phyloP scores from a whole-genome alignment of 2,329 filamentous ascomycete genomes.

The Neurospora sp. region DNA sequence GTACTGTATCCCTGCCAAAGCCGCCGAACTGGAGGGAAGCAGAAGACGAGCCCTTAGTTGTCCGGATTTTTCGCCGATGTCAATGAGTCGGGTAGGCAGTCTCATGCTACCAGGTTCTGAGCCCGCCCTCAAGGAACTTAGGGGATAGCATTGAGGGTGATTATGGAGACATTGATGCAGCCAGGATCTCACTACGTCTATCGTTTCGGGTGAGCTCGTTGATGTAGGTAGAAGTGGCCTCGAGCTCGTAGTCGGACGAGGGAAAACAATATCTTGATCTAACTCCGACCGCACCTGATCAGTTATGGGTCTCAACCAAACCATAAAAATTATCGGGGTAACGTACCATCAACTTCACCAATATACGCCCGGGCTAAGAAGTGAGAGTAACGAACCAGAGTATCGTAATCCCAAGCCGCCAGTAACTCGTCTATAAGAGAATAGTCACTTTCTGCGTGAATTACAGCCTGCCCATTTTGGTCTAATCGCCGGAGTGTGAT shows the following conservation, averaged over 20 bases:
- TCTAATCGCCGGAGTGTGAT: not conserved
- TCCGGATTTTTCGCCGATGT: not conserved
- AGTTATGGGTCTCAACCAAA: not conserved
- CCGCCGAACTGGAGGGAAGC: not conserved
- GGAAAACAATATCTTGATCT: not conserved
- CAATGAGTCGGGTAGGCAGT: not conserved
- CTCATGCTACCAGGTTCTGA: not conserved
- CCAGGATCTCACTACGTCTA: not conserved
- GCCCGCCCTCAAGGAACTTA: fast-evolving
- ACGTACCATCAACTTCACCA: not conserved
- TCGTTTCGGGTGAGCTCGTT: not conserved
- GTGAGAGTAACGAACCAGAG: not conserved
- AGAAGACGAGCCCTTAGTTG: not conserved
- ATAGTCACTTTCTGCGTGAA: not conserved
- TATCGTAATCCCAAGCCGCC: not conserved
- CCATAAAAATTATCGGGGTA: too few species aligned
- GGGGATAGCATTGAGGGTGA: not conserved
- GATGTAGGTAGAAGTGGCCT: not conserved
- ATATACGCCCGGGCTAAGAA: not conserved
- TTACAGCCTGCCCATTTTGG: not conserved
- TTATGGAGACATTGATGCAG: not conserved
- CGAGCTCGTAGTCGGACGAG: not conserved
- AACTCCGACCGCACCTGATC: not conserved
- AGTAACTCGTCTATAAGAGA: not conserved
- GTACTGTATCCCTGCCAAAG: not conserved